Base-by-base conservation (phyloP, 495 filamentous ascomycete genomes). In the Monascus purpureus region DNA sequence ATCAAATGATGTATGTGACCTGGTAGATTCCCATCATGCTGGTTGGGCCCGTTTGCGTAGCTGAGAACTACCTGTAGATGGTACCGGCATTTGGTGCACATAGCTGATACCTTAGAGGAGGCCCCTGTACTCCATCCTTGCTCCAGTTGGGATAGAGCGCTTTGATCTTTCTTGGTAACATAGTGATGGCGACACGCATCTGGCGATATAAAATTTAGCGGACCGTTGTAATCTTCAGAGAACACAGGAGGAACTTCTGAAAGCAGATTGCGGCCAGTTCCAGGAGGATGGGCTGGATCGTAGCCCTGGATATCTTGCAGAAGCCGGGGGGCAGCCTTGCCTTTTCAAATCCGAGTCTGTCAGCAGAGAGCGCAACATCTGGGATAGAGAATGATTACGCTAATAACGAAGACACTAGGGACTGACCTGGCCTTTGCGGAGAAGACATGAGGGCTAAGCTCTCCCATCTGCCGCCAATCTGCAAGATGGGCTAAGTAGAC, bases 261-360 rank as follows among this genome's bases (percentile, higher is more conserved):
- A 29, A 78, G 67, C 13, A 72, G 35, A 44, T 77, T 77, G 29
- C 55, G 61, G 27, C 60, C 62, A 14, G 50, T 59, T 12, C 41
- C 45, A 34, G 57, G 47, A 16, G 59, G 59, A 32, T 67, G 50
- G 13, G 55, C 52, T 14, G 72, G 65, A 40, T 80, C 72, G 42
- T 75, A 76, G 18, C 50, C 39, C 14, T 58, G 36, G 28, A 80
- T 55, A 47, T 78, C 75, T 35, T 70, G 49, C 26, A 70, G 50
- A 31, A 80, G 60, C 29, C 68, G 67, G 7, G 74, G 75, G 30
- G 72, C 67, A 38, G 69, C 72, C 55, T 77, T 79, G 38, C 75
- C 75, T 72, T 42, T 27, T 15, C 19, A 16, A n/a, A 17, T n/a
- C 15, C n/a, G n/a, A n/a, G n/a, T n/a, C n/a, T n/a, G 22, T 43